These are phyloP conservation scores for Xylariaceae sp. DNA, from an alignment of 2,329 filamentous ascomycete species.

Conservation along the genomic window DNA sequence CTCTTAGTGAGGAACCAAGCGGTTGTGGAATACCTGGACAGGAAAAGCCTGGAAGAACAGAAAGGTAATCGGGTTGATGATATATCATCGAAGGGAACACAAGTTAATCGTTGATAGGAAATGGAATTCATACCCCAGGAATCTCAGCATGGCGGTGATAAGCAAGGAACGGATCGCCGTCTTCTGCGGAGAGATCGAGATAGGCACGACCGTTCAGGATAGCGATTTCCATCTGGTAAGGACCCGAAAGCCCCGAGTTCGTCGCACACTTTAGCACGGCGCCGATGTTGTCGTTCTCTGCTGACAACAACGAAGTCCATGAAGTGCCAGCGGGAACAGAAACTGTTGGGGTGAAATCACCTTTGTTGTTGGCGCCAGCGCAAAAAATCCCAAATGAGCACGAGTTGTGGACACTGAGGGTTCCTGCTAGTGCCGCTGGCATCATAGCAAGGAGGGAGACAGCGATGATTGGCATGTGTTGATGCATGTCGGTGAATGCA, in stretches of 20 bases:
- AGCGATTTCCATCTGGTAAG: slow-evolving; percentile 23
- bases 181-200: slow-evolving; percentile 21
- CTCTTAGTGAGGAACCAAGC: not conserved
- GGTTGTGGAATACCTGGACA: not conserved
- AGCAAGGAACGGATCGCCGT: slow-evolving; percentile 22
- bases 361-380: slow-evolving; percentile 20
- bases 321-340: not conserved
- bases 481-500: too few species aligned
- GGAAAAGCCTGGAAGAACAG: not conserved
- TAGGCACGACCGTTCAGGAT: slow-evolving; percentile 18
- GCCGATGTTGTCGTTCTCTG: slow-evolving; percentile 20
- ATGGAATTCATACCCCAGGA: slow-evolving; percentile 7
- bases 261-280: slow-evolving; percentile 22
- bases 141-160: slow-evolving; percentile 20
- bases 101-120: not conserved
- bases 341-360: slow-evolving; percentile 1
- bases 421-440: slow-evolving; percentile 9
- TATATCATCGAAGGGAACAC: not conserved
- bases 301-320: slow-evolving; percentile 15
- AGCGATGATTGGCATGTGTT: not conserved
- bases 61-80: not conserved
- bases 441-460: slow-evolving; percentile 1
- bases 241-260: not conserved
- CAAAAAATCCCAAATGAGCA: slow-evolving; percentile 21
- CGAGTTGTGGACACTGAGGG: slow-evolving; percentile 15